phyloP scores from a whole-genome alignment of 148 eudicot species.

The Rhododendron molle region DNA sequence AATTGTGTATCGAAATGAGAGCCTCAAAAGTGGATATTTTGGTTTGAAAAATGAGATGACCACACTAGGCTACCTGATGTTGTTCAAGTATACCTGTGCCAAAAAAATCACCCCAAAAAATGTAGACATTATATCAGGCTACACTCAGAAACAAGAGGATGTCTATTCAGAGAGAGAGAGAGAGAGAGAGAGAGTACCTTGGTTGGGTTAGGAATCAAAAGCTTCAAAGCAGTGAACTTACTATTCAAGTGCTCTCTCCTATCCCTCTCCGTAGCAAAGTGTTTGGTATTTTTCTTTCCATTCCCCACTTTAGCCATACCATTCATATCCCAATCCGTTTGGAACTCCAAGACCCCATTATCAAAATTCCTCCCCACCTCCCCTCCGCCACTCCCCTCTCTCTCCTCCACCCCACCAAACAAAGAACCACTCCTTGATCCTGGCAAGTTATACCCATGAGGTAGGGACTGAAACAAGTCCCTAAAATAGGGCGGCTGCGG shows the following conservation, averaged over 20 bases:
- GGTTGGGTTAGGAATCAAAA: slow-evolving; percentile 61
- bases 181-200: slow-evolving; percentile 44
- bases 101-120: not conserved
- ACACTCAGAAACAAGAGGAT: not conserved
- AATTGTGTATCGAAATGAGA: not conserved
- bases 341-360: slow-evolving; percentile 52
- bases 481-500: slow-evolving; percentile 49
- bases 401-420: slow-evolving; percentile 50
- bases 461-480: slow-evolving; percentile 55
- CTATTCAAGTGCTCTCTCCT: slow-evolving; percentile 65
- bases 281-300: slow-evolving; percentile 50
- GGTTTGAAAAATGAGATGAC: not conserved
- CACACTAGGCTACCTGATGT: not conserved
- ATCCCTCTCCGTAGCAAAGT: slow-evolving; percentile 70
- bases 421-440: slow-evolving; percentile 27
- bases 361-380: slow-evolving; percentile 28
- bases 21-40: not conserved
- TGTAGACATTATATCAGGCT: not conserved
- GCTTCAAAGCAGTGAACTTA: slow-evolving; percentile 45
- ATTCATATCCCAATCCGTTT: slow-evolving; percentile 42
- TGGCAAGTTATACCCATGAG: slow-evolving; percentile 33
- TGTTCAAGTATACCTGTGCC: not conserved
- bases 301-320: slow-evolving; percentile 34
- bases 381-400: slow-evolving; percentile 32
- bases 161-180: not conserved